Base-by-base conservation (phyloP, 306 rosid genomes). In the Calophaca sinica region DNA sequence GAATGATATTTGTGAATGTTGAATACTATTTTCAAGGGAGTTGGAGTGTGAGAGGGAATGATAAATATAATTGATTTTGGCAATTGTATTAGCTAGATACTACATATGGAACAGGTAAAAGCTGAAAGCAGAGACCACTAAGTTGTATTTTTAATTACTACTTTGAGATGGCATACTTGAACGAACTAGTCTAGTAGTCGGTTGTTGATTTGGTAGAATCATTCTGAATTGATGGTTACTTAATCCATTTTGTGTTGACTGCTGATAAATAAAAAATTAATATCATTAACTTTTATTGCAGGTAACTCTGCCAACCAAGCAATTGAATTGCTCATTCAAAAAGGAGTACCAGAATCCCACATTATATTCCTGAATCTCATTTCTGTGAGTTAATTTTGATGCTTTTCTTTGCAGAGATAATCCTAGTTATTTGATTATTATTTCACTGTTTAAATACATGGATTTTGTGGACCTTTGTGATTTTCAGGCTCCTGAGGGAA, bases 261-360 rank as follows among this genome's bases (percentile, higher is more conserved):
- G 39, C 60, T 70, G 65, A 73, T 63, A 68, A 77, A 70, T 71
- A 66, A 71, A 63, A 61, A 45, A 57, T 41, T 74, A 53, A 77
- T 59, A 70, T 73, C 55, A 55, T 39, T 63, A 28, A 63, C 59
- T 75, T 82, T 20, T 41, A 72, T 65, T 88, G 81, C 39, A 89
- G 97, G 98, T 61, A 94, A 94, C 83, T 91, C 98, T 61, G 98
- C 98, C 38, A 91, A 88, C 85, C 98, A 94, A 73, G 98, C 98
- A 51, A 94, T 94, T 78, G 97, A 94, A 61, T 84, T 94, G 49
- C 96, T 94, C 76, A 82, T 94, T 67, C 91, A 86, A 76, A 91
- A 94, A 81, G 99, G 99, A 69, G 98, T 94, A 82, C 98, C 98
- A 7, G 96, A 94, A 86, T 76, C 90, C 11, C 91, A 90, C 87